phyloP scores from a whole-genome alignment of 2,329 filamentous ascomycete species.

The Diaporthe longicolla region DNA sequence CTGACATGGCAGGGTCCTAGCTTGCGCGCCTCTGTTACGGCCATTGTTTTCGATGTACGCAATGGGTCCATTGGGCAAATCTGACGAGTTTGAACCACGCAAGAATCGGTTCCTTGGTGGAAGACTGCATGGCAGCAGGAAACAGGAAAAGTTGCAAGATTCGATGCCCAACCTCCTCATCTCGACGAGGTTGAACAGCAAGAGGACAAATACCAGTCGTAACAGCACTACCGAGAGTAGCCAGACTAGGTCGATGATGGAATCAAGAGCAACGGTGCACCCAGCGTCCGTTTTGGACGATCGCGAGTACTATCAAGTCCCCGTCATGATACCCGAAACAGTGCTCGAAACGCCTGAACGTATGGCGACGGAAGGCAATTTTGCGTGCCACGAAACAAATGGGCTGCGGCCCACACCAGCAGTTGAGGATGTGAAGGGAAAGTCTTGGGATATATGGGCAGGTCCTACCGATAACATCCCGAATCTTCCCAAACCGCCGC shows the following conservation, averaged over 20 bases:
- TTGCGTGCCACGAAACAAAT: background rate
- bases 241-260: slow-evolving; percentile 17
- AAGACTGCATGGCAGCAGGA: background rate
- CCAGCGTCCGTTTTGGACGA: slow-evolving; percentile 12
- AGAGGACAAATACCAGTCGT: background rate
- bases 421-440: background rate
- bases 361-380: background rate
- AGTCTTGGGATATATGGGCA: slow-evolving; percentile 11
- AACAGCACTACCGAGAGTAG: slow-evolving; percentile 13
- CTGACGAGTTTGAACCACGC: background rate
- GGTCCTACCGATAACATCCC: background rate
- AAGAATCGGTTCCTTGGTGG: background rate
- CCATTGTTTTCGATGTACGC: background rate
- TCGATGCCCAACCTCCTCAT: slow-evolving; percentile 2
- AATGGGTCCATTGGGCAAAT: background rate
- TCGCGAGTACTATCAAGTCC: slow-evolving; percentile 22
- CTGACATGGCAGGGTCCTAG: background rate
- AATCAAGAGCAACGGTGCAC: slow-evolving; percentile 4
- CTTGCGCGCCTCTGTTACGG: slow-evolving; percentile 18
- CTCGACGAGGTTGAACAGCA: background rate
- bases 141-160: background rate
- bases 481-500: background rate
- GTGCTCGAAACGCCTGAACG: slow-evolving; percentile 6
- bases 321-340: slow-evolving; percentile 31
- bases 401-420: no score